These are phyloP conservation scores for Candida wancherniae DNA, from an alignment of 805 yeast genomes.

Conservation along the genomic window DNA sequence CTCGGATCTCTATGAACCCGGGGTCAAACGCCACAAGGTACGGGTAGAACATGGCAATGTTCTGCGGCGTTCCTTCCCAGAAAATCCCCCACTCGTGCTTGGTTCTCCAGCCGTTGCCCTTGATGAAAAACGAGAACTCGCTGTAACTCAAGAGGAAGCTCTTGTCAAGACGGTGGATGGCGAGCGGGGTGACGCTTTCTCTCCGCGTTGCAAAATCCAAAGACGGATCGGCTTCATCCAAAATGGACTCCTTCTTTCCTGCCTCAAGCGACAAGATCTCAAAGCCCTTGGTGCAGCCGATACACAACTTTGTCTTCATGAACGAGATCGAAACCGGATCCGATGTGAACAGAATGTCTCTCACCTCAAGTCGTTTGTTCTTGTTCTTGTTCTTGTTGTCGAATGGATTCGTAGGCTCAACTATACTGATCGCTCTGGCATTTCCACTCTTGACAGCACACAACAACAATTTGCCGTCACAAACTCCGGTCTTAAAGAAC, in stretches of 20 bases:
- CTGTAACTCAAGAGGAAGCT: conserved; percentile 86
- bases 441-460: conserved; percentile 85
- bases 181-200: conserved; percentile 78
- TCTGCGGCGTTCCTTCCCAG: conserved; percentile 96
- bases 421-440: conserved; percentile 73
- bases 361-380: conserved; percentile 55
- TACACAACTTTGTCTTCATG: conserved; percentile 80
- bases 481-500: conserved; percentile 88
- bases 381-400: conserved; percentile 60
- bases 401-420: conserved; percentile 82
- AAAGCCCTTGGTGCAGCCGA: conserved; percentile 95
- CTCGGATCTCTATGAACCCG: conserved; percentile 86
- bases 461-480: conserved; percentile 81
- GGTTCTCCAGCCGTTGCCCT: conserved; percentile 94
- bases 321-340: conserved; percentile 92
- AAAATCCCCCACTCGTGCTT: conserved; percentile 89
- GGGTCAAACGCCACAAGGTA: conserved; percentile 87
- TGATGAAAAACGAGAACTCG: conserved; percentile 91
- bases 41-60: conserved; percentile 91
- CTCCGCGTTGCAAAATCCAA: conserved; percentile 85
- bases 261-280: conserved; percentile 86
- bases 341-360: conserved; percentile 76
- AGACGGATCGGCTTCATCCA: conserved; percentile 98
- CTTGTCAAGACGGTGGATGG: conserved; percentile 83
- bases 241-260: conserved; percentile 77